These are phyloP conservation scores for Yamadazyma laniorum DNA, from an alignment of 805 yeast genomes.

Conservation along the genomic window DNA sequence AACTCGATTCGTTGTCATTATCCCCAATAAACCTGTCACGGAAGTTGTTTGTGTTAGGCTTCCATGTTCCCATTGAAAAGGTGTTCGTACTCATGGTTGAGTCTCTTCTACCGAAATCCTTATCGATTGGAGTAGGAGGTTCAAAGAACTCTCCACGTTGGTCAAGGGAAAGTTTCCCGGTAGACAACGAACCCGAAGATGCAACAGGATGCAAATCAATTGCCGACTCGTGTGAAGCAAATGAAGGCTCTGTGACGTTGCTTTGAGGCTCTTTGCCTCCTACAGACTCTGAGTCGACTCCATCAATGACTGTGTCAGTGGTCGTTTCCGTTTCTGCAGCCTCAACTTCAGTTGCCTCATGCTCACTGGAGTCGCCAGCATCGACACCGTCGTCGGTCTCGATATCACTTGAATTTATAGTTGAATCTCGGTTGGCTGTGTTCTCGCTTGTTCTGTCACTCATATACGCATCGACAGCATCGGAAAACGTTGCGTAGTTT, in stretches of 20 bases:
- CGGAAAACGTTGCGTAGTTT: conserved; percentile 29
- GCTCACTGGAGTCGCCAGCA: not conserved
- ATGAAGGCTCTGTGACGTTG: not conserved
- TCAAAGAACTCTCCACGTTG: conserved; percentile 14
- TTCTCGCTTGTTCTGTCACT: conserved; percentile 15
- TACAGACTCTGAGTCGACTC: not conserved
- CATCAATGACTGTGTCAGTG: not conserved
- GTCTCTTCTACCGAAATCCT: conserved; percentile 25
- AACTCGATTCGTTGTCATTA: conserved; percentile 37
- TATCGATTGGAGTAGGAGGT: conserved; percentile 9
- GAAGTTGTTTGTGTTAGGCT: conserved; percentile 52
- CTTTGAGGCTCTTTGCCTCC: not conserved
- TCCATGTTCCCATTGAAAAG: conserved; percentile 55
- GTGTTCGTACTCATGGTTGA: conserved; percentile 37
- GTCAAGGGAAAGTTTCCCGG: conserved; percentile 25
- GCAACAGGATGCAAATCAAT: conserved; percentile 19
- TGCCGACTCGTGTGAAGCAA: not conserved
- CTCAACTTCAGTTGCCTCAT: not conserved
- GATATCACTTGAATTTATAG: not conserved
- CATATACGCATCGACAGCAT: conserved; percentile 32
- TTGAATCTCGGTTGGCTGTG: not conserved
- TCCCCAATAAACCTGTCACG: conserved; percentile 49
- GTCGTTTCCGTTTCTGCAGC: not conserved
- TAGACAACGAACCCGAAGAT: conserved; percentile 30
- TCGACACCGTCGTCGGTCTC: conserved; percentile 2